A percentile compares a stretch with the other conserved stretches of the same genome.
phyloP scores from a whole-genome alignment of 192 early-diverging fungal genomes.

The Ambispora gerdemannii region DNA sequence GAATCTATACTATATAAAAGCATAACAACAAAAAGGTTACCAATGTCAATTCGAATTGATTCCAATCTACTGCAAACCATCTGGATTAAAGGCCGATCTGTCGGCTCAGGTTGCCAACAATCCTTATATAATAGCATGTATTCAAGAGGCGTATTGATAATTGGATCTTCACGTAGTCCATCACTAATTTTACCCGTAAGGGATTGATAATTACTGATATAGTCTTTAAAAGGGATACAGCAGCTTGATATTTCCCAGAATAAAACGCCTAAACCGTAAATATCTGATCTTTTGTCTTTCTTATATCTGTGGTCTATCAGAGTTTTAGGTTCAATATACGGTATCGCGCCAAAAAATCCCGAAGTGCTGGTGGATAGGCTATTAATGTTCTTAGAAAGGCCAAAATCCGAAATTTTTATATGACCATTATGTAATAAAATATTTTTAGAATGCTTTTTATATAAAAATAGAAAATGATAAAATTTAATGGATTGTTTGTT shows the following conservation, averaged over 20 bases:
- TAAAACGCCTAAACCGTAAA: conserved; percentile 44
- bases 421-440: conserved; percentile 6
- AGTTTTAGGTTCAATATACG: conserved; percentile 15
- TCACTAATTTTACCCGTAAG: conserved; percentile 31
- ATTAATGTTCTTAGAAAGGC: neutral
- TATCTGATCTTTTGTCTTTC: conserved; percentile 38
- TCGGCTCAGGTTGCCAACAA: conserved; percentile 36
- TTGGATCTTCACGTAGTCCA: conserved; percentile 33
- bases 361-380: neutral
- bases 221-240: conserved; percentile 30
- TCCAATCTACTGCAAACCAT: too few species aligned
- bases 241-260: conserved; percentile 45
- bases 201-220: neutral
- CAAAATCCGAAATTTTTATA: conserved; percentile 14
- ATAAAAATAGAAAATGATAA: neutral
- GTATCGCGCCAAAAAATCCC: neutral
- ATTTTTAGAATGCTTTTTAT: conserved; percentile 18
- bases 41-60: too few species aligned
- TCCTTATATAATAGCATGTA: conserved; percentile 40
- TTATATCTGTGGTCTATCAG: neutral
- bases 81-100: conserved; percentile 32
- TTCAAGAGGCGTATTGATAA: conserved; percentile 36
- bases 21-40: too few species aligned
- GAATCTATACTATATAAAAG: too few species aligned
- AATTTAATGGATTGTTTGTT: neutral